phyloP scores from a whole-genome alignment of 2,329 filamentous ascomycete species.

The Phaeoacremonium minimum region DNA sequence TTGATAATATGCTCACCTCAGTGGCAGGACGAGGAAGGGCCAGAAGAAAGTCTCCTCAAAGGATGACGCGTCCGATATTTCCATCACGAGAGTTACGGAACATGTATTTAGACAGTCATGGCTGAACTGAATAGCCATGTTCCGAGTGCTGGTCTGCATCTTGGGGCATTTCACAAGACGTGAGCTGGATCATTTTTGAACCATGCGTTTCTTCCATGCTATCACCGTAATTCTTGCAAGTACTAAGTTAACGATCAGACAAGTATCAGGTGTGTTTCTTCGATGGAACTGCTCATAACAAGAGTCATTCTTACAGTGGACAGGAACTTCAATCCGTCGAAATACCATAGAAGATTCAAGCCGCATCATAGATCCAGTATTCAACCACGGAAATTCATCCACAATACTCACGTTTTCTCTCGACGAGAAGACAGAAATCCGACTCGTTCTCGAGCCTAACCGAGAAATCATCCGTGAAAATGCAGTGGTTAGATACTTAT shows the following conservation, averaged over 20 bases:
- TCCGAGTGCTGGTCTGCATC: background rate
- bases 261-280: conserved; percentile 12
- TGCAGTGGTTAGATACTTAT: conserved; percentile 66
- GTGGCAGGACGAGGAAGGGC: background rate
- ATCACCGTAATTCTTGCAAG: background rate
- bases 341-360: conserved; percentile 71
- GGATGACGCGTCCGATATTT: background rate
- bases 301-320: conserved; percentile 11
- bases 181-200: background rate
- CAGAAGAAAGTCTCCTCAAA: background rate
- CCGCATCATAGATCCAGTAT: conserved; percentile 63
- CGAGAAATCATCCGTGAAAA: conserved; percentile 75
- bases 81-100: background rate
- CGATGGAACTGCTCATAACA: conserved; percentile 16
- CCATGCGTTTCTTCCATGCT: background rate
- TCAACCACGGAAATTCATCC: conserved; percentile 69
- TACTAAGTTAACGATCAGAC: background rate
- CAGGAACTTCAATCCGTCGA: conserved; percentile 64
- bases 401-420: conserved; percentile 67
- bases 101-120: background rate
- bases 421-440: conserved; percentile 73
- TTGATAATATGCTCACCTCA: background rate
- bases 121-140: background rate
- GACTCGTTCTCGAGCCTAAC: conserved; percentile 77
- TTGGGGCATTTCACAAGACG: background rate